Base-by-base conservation (phyloP, 2,329 filamentous ascomycete species). In the Trichoderma oligosporum region DNA sequence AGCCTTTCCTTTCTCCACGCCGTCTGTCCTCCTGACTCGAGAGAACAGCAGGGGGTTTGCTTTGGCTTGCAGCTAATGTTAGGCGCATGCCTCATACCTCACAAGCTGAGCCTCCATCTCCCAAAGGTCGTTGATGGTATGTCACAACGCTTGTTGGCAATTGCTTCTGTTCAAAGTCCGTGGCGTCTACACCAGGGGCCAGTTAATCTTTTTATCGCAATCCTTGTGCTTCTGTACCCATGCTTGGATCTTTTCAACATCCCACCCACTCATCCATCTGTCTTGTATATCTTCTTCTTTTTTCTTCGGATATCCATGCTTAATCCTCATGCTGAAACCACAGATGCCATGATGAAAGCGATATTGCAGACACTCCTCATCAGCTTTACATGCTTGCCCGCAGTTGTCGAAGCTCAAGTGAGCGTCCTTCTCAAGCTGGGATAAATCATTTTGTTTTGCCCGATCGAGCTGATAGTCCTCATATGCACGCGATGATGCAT, bases 351-450 rank as follows among this genome's bases (percentile, higher is more conserved):
- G 62, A 27, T 68, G 64, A 62, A 70, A 78, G 27, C 67, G 67
- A 61, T 70, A 78, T 61, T 76, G 74, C 60, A 77, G 70, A 66
- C 76, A 79, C 7, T 64, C 57, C 0, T 60, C 29, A 29, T 68
- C 51, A 42, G 64, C 68, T 38, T 73, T 63, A 63, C 82, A 84
- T 2, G 76, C 75, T 25, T 64, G 65, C 3, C 67, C 69, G 65
- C 80, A 83, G 51, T 74, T 61, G 2, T 76, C 73, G 39, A 72
- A 71, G 33, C 70, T 74, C 46, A 63, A 57, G 61, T 78, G 74
- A 0, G 78, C 79, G 11, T 68, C 60, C 62, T 70, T 69, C 64
- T 80, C 75, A 3, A 68, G 55, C 4, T 68, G 63, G 1, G 70
- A 69, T 47, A 74, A 66, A 7, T 68, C 60, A 7, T 68, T 61